Percentiles rank a stretch among this genome's conserved stretches.
phyloP scores from a whole-genome alignment of 2,329 filamentous ascomycete genomes.

The Parafenestella ontariensis region DNA sequence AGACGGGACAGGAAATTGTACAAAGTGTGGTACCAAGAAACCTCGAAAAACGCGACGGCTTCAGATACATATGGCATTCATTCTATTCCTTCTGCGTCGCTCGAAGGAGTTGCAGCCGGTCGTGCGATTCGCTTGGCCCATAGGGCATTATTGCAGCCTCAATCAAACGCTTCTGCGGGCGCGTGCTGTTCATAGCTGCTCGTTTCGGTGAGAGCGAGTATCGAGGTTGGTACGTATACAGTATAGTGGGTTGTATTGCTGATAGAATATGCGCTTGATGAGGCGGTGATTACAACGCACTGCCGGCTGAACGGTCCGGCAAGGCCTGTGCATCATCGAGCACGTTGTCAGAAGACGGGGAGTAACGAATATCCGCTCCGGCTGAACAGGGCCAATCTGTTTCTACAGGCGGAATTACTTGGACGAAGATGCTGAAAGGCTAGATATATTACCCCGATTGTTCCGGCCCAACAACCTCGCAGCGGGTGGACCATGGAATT shows the following conservation, averaged over 20 bases:
- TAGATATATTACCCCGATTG: slow-evolving; percentile 9
- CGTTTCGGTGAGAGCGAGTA: slow-evolving; percentile 13
- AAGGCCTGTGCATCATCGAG: slow-evolving; percentile 17
- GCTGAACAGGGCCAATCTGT: slow-evolving; percentile 14
- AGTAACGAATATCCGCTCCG: slow-evolving; percentile 21
- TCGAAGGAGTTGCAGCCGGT: slow-evolving; percentile 14
- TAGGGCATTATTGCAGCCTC: slow-evolving; percentile 17
- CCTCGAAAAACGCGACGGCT: slow-evolving; percentile 1
- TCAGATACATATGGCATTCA: slow-evolving; percentile 24
- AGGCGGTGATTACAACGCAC: slow-evolving; percentile 19
- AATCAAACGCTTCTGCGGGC: slow-evolving; percentile 13
- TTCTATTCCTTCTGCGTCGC: slow-evolving; percentile 1
- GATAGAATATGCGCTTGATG: slow-evolving; percentile 22
- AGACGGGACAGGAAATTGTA: background rate
- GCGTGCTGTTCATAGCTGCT: slow-evolving; percentile 12
- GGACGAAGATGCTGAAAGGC: background rate
- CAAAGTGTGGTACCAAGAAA: background rate
- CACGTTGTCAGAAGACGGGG: slow-evolving; percentile 11
- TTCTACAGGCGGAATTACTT: background rate
- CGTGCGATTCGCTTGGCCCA: slow-evolving; percentile 26
- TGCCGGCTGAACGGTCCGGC: slow-evolving; percentile 39
- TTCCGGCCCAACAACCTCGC: slow-evolving; percentile 2
- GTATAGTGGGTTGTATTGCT: slow-evolving; percentile 37
- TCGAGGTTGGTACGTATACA: slow-evolving; percentile 26
- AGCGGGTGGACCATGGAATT: background rate